Conservation (phyloP, 495 filamentous ascomycete genomes). For the Penicillium subrubescens region DNA sequence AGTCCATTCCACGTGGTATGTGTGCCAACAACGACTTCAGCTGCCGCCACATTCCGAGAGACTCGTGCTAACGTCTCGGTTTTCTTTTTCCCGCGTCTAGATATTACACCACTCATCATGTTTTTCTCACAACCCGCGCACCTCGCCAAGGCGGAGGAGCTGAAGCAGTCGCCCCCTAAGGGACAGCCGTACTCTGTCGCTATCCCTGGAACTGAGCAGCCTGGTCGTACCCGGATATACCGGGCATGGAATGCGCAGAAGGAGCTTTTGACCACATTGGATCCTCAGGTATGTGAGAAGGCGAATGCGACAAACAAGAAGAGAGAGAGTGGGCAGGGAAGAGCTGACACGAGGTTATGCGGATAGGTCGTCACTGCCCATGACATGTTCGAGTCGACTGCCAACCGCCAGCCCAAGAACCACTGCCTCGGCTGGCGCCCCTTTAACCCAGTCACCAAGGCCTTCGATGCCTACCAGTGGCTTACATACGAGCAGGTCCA, state of each 20-base stretch:
- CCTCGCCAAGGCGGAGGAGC: conserved; percentile 45
- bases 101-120: conserved; percentile 27
- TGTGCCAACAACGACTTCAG: neutral
- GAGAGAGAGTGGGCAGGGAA: neutral
- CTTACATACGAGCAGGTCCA: conserved; percentile 80
- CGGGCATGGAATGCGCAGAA: conserved; percentile 78
- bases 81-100: neutral
- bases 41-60: neutral
- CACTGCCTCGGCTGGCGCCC: conserved; percentile 79
- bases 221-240: conserved; percentile 76
- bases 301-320: neutral
- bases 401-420: conserved; percentile 59
- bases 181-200: conserved; percentile 58
- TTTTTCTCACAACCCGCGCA: conserved; percentile 47
- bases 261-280: conserved; percentile 69
- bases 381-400: conserved; percentile 76
- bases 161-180: conserved; percentile 44
- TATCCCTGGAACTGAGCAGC: conserved; percentile 70
- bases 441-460: conserved; percentile 75
- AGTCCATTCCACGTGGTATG: conserved; percentile 1
- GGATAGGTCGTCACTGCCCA: conserved; percentile 66
- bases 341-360: neutral
- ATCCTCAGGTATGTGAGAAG: conserved; percentile 59
- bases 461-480: conserved; percentile 81
- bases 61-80: conserved; percentile 4